These are phyloP conservation scores for Thraustotheca clavata DNA, from an alignment of 352 stramenopile genomes.

Conservation along the genomic window DNA sequence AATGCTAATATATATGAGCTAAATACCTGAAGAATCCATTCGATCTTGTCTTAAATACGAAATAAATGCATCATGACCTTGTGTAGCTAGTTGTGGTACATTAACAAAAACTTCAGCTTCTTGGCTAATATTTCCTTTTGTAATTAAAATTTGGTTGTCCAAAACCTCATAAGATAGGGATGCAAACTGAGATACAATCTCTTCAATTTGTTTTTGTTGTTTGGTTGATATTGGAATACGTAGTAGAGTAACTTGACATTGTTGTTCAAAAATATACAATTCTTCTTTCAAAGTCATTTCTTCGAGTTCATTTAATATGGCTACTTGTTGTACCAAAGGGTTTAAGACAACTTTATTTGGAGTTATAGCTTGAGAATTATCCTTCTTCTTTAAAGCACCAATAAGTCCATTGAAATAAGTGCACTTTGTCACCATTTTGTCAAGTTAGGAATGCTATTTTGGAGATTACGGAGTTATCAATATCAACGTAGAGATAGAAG, in stretches of 20 bases:
- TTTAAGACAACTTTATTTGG: too few species aligned
- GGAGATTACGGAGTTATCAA: too few species aligned
- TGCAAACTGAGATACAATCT: neutral
- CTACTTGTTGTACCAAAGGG: too few species aligned
- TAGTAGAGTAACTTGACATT: neutral
- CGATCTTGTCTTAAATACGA: conserved; percentile 43
- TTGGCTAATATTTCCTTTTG: neutral
- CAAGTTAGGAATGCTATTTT: too few species aligned
- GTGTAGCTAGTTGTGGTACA: conserved; percentile 50
- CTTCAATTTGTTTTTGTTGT: neutral
- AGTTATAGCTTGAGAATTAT: too few species aligned
- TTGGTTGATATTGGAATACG: neutral
- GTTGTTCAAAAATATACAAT: neutral
- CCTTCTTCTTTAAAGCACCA: too few species aligned
- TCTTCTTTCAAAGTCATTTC: neutral
- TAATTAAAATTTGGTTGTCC: neutral
- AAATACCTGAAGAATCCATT: conserved; percentile 31
- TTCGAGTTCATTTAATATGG: conserved; percentile 5
- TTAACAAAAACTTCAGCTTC: conserved; percentile 52
- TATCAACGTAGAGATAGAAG: too few species aligned
- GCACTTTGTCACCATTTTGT: too few species aligned
- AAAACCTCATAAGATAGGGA: neutral
- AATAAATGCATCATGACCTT: conserved; percentile 71
- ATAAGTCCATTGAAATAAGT: too few species aligned
- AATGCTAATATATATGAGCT: neutral